Evolutionary conservation across 2,329 filamentous ascomycete genomes (phyloP), one percentile per base, ranked within the genome.

Genomic region (Blumeriella jaapii): DNA sequence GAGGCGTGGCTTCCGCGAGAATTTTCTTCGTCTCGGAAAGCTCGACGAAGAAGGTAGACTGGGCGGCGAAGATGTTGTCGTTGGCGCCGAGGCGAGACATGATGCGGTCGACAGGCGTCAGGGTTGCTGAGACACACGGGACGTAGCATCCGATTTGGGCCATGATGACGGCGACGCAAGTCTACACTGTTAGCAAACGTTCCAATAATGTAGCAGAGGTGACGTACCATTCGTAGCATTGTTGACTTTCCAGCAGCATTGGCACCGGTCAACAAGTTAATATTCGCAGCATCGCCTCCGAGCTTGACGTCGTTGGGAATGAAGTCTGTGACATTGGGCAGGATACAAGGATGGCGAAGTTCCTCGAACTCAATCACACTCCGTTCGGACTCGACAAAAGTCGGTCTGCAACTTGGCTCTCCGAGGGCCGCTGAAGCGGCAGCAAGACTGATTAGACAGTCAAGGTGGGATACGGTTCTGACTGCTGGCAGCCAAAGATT

Each of bases 241-340:
- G 91, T 98, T 1, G 91, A 96, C 62, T 98, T 98, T 55, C 91
- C 91, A 31, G 91, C 91, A 6, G 91, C 91, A 54, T 98, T 98
- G 41, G 91, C 91, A 55, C 91, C 91, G 1, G 91, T 98, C 24
- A 98, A 71, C 18, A 98, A 67, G 49, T 83, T 86, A 50, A 98
- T 89, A 51, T 89, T 95, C 34, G 85, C 68, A 6, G 69, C 66
- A 7, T 78, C 66, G 5, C 91, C 91, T 40, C 91, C 91, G 3
- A 98, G 74, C 40, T 75, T 74, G 45, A 98, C 75, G 54, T 95
- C 82, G 52, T 98, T 98, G 3, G 91, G 91, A 42, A 98, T 98
- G 53, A 98, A 98, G 58, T 95, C 87, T 34, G 80, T 78, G 2
- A 93, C 83, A 3, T 79, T 82, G 42, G 82, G 83, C 42, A 87